Evolutionary conservation across 2,329 filamentous ascomycete genomes (phyloP).

Genomic region (Fusarium keratoplasticum): DNA sequence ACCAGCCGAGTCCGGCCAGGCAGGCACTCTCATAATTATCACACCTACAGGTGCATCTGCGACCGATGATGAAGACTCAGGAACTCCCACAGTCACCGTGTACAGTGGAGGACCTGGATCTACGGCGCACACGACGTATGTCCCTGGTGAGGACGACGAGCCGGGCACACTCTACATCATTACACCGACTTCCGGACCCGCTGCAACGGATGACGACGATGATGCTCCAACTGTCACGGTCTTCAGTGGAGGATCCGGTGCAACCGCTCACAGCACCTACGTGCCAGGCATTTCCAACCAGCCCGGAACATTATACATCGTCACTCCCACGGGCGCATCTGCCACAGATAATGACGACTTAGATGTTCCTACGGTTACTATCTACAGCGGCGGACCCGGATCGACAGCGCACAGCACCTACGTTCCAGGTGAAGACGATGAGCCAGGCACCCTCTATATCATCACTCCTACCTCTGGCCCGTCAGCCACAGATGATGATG

Average conservation of each 20-base stretch:
- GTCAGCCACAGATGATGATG: background rate
- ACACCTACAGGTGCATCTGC: background rate
- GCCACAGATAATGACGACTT: background rate
- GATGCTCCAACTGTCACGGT: background rate
- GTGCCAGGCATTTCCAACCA: constrained; percentile 3
- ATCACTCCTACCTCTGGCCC: background rate
- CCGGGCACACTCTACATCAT: background rate
- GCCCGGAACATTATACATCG: constrained; percentile 10
- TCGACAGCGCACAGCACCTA: background rate
- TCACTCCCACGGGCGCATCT: background rate
- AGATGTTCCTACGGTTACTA: background rate
- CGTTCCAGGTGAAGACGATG: background rate
- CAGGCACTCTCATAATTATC: constrained; percentile 14
- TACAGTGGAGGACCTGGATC: background rate
- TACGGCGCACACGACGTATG: background rate
- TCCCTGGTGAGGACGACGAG: background rate
- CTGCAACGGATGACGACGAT: background rate
- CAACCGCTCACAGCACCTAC: constrained; percentile 1
- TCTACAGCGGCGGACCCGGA: background rate
- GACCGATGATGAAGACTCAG: background rate
- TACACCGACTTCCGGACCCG: background rate
- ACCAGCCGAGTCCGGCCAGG: constrained; percentile 2
- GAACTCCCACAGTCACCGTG: background rate
- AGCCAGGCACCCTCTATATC: background rate
- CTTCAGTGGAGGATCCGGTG: background rate